A percentile compares a stretch with the other conserved stretches of the same genome.
phyloP scores from a whole-genome alignment of 177 flowering plant genomes.

The Tripterygium wilfordii region DNA sequence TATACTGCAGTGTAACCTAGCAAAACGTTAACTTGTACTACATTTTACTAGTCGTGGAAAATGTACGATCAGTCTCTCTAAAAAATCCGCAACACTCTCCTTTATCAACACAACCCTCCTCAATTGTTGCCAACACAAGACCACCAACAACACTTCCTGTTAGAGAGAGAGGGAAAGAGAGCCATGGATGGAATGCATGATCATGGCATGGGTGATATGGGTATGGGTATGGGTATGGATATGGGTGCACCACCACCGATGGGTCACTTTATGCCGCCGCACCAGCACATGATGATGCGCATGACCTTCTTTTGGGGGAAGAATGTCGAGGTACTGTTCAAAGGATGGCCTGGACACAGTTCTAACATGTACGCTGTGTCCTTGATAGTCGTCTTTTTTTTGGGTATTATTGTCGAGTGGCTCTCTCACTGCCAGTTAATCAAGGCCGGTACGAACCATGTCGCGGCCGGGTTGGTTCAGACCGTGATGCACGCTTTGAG shows the following conservation, averaged over 20 bases:
- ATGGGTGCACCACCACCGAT: too few relatives aligned
- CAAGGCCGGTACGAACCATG: constrained; percentile 11
- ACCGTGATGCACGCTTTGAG: constrained; percentile 27
- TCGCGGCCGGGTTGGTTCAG: constrained; percentile 24
- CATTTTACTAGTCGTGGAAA: too few relatives aligned
- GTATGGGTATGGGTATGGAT: too few relatives aligned
- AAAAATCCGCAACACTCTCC: too few relatives aligned
- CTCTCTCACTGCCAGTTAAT: constrained; percentile 26
- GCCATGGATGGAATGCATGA: constrained; percentile 2
- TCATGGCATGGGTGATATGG: constrained; percentile 5
- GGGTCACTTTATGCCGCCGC: too few relatives aligned
- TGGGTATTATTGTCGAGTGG: constrained; percentile 37
- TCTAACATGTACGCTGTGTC: constrained; percentile 43
- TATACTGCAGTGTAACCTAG: too few relatives aligned
- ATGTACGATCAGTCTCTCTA: too few relatives aligned
- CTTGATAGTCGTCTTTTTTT: constrained; percentile 28
- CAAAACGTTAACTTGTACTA: too few relatives aligned
- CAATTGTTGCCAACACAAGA: too few relatives aligned
- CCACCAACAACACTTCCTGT: too few relatives aligned
- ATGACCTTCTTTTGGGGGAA: constrained; percentile 73
- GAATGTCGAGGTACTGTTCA: constrained; percentile 38
- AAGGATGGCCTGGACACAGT: constrained; percentile 49
- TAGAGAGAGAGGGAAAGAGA: too few relatives aligned
- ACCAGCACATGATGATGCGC: constrained; percentile 45
- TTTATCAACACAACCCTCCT: too few relatives aligned